phyloP scores from a whole-genome alignment of 2,329 filamentous ascomycete genomes.

The Pyrenophora teres region DNA sequence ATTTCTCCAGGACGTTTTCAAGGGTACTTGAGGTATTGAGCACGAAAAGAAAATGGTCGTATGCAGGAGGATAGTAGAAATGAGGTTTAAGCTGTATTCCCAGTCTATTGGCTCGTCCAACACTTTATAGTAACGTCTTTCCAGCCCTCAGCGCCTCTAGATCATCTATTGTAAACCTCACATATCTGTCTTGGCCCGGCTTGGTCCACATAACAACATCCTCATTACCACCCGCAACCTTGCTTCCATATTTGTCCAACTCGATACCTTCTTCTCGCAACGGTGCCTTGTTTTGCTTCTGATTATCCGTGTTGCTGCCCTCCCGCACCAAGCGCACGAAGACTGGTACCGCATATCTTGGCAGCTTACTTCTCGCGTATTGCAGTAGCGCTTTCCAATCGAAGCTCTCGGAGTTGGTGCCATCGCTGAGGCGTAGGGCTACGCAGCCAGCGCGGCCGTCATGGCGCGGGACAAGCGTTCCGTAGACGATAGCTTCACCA shows the following conservation, averaged over 20 bases:
- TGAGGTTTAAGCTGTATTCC: too few relatives aligned
- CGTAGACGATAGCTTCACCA: conserved; percentile 54
- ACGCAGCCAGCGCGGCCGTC: conserved; percentile 60
- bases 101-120: not conserved
- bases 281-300: conserved; percentile 78
- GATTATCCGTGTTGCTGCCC: conserved; percentile 68
- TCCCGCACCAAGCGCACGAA: conserved; percentile 67
- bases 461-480: conserved; percentile 50
- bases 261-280: conserved; percentile 69
- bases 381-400: conserved; percentile 33
- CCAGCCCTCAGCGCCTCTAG: conserved; percentile 27
- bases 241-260: conserved; percentile 47
- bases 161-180: conserved; percentile 26
- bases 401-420: conserved; percentile 26
- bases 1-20: conserved; percentile 13
- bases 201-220: conserved; percentile 38
- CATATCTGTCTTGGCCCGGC: conserved; percentile 31
- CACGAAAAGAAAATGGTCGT: too few relatives aligned
- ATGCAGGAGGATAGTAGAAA: too few relatives aligned
- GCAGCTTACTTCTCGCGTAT: conserved; percentile 51
- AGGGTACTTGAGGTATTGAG: not conserved
- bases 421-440: conserved; percentile 60
- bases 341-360: conserved; percentile 73
- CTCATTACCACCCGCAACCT: conserved; percentile 26
- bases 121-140: conserved; percentile 16